phyloP scores from a whole-genome alignment of 352 stramenopile species.

The Thraustochytrium striatum region DNA sequence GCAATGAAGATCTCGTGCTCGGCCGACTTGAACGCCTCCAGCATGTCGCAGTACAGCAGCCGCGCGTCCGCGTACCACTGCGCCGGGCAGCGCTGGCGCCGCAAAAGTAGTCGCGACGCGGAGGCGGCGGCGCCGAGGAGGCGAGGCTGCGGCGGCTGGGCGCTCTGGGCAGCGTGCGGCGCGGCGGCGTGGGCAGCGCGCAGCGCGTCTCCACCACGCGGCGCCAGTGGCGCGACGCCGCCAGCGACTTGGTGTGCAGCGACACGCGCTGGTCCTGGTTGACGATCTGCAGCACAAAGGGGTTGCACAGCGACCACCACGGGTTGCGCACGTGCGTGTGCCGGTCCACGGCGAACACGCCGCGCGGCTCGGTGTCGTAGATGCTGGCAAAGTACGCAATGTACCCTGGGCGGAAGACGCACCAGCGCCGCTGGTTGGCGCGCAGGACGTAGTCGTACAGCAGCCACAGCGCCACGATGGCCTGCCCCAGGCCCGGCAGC shows the following conservation, averaged over 20 bases:
- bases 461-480: not conserved
- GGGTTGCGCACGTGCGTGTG: not conserved
- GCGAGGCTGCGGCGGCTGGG: not conserved
- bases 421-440: not conserved
- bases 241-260: not conserved
- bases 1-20: constrained; percentile 33
- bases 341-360: not conserved
- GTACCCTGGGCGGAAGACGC: not conserved
- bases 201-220: not conserved
- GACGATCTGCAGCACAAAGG: not conserved
- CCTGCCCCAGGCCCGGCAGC: not conserved
- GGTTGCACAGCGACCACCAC: not conserved
- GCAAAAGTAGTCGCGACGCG: not conserved
- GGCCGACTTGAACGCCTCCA: not conserved
- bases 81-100: not conserved
- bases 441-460: not conserved
- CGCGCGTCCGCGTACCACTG: not conserved
- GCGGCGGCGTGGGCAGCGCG: not conserved
- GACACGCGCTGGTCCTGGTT: not conserved
- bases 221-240: not conserved
- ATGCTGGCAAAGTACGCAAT: not conserved
- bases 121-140: no score
- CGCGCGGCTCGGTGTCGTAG: not conserved
- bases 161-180: not conserved
- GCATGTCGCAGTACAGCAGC: not conserved